A percentile compares a stretch with the other conserved stretches of the same genome.
Evolutionary conservation across 345 rosid genomes (phyloP).

Genomic region (Arabidopsis arenosa): DNA sequence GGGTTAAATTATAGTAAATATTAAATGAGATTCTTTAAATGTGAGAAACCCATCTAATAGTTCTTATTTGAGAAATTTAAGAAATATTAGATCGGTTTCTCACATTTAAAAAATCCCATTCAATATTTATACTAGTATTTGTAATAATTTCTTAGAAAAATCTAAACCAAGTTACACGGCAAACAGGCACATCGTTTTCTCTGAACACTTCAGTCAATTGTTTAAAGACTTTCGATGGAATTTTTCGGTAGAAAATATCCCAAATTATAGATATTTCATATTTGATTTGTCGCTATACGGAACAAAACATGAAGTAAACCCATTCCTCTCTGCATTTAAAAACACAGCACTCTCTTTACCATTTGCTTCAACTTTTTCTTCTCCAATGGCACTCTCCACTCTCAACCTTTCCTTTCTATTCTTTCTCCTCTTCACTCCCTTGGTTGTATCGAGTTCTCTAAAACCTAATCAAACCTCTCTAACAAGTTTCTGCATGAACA

Average conservation of each 20-base stretch:
- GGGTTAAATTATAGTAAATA: too few species aligned
- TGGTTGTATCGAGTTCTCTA: conserved; percentile 38
- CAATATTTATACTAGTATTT: too few species aligned
- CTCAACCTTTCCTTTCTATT: conserved; percentile 37
- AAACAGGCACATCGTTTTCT: conserved; percentile 2
- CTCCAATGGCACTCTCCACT: conserved; percentile 53
- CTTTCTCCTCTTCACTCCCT: conserved; percentile 46
- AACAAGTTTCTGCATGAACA: conserved; percentile 58
- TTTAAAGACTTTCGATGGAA: background rate
- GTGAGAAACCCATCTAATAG: too few species aligned
- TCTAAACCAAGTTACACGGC: background rate
- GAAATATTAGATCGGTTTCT: too few species aligned
- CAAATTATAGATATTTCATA: background rate
- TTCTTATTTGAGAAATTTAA: too few species aligned
- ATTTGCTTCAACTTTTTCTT: conserved; percentile 25
- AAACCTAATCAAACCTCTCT: conserved; percentile 45
- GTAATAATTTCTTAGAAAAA: too few species aligned
- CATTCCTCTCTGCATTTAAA: conserved; percentile 13
- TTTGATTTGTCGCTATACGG: conserved; percentile 3
- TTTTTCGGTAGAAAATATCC: background rate
- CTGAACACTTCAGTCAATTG: background rate
- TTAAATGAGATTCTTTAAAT: too few species aligned
- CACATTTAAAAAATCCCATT: too few species aligned
- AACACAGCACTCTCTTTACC: conserved; percentile 22
- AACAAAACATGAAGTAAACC: background rate